Evolutionary conservation across 257 asterid species (phyloP).

Genomic region (Solanum pinnatisectum): DNA sequence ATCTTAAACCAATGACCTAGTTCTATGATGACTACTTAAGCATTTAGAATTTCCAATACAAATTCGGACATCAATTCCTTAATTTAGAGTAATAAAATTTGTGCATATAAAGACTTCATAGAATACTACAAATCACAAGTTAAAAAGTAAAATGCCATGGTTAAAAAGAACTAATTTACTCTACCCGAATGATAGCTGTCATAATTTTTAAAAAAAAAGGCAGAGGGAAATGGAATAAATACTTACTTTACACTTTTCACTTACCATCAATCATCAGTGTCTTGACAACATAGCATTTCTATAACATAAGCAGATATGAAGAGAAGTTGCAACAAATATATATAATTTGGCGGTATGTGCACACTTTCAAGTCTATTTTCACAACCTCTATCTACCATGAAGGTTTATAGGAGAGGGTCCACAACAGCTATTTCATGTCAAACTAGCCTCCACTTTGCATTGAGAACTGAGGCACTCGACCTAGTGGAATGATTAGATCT

Average conservation of each 20-base stretch:
- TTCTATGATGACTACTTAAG: not conserved
- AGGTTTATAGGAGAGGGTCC: not conserved
- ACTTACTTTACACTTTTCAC: not conserved
- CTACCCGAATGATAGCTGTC: not conserved
- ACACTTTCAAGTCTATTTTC: not conserved
- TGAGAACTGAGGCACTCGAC: conserved; percentile 71
- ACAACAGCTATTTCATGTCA: not conserved
- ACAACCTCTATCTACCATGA: not conserved
- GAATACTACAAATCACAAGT: not conserved
- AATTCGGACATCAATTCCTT: not conserved
- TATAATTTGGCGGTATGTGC: not conserved
- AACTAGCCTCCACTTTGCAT: conserved; percentile 68
- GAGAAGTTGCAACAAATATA: not conserved
- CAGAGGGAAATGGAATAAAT: not conserved
- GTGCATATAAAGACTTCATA: not conserved
- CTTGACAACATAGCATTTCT: not conserved
- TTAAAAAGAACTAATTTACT: not conserved
- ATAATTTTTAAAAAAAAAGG: not conserved
- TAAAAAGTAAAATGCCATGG: not conserved
- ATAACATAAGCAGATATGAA: not conserved
- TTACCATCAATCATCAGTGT: not conserved
- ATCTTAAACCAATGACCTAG: not conserved
- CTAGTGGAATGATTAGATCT: conserved; percentile 81
- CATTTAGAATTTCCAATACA: not conserved
- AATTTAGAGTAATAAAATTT: not conserved